Base-by-base conservation (phyloP, 164 flowering plant species). In the Buxus sempervirens region DNA sequence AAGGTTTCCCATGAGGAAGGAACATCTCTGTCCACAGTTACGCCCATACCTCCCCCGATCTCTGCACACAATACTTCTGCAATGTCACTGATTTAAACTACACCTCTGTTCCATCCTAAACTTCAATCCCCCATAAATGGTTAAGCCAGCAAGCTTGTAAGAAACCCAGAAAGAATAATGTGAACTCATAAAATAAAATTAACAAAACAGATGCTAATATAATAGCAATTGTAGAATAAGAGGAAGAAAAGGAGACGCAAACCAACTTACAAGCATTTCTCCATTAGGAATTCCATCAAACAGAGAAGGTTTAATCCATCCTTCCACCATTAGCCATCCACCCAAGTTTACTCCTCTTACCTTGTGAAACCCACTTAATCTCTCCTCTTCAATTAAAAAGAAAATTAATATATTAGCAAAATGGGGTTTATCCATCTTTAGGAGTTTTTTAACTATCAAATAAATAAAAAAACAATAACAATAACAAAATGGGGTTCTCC, bases 251-350 rank as follows among this genome's bases (percentile, higher is more conserved):
- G 7, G 9, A 38, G 21, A 28, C 25, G 28, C 54, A 24, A 24
- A 54, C 49, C 51, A 67, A 66, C 91, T 82, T 69, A 93, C 98
- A 75, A 93, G 90, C 95, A 90, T 90, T 73, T 93, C 95, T 58
- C 93, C 87, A 69, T 90, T 90, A 65, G 87, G 84, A 77, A 93
- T 90, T 45, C 70, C 93, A 73, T 90, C 93, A 71, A 93, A 93
- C 21, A 93, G 80, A 62, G 95, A 85, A 72, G 98, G 95, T 66
- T 89, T 93, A 59, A 90, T 89, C 96, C 96, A 93, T 56, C 96
- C 95, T 78, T 93, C 98, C 53, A 93, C 73, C 22, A 93, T 91
- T 72, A 93, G 71, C 98, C 98, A 93, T n/a, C 96, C 98, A 53
- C 96, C 98, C 78, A 93, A 83, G 64, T 93, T 93, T 72, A 89